These are phyloP conservation scores for Ophiostoma fasciatum DNA, from an alignment of 2,329 filamentous ascomycete genomes.

Conservation along the genomic window DNA sequence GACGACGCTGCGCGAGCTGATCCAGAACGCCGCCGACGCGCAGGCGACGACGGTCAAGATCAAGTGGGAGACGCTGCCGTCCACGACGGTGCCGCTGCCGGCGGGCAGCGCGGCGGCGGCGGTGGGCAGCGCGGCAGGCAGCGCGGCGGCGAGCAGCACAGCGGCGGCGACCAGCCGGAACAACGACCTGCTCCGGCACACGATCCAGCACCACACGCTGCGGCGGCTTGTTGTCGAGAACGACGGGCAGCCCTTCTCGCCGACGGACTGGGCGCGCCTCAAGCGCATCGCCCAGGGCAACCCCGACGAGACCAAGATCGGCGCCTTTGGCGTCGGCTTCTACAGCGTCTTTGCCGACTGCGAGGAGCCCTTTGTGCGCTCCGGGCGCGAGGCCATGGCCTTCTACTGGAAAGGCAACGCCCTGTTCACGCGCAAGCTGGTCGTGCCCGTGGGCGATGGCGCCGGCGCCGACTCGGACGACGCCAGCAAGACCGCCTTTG, in stretches of 20 bases:
- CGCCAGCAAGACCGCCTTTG: conserved; percentile 64
- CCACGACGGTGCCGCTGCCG: conserved; percentile 58
- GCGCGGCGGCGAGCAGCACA: not conserved
- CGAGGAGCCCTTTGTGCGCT: conserved; percentile 93
- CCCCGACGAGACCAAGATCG: conserved; percentile 97
- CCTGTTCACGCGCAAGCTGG: conserved; percentile 77
- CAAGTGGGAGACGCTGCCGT: conserved; percentile 83
- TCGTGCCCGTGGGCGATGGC: too few species aligned
- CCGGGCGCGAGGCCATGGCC: conserved; percentile 83
- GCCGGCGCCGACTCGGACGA: too few species aligned
- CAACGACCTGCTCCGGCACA: conserved; percentile 66
- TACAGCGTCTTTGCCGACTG: conserved; percentile 98
- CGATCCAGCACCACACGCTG: conserved; percentile 71
- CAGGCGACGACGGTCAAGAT: conserved; percentile 80
- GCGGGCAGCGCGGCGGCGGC: conserved; percentile 27
- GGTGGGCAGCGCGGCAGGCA: not conserved
- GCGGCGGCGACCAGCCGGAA: conserved; percentile 26
- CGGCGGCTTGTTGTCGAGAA: conserved; percentile 83
- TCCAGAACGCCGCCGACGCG: conserved; percentile 97
- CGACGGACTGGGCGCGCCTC: conserved; percentile 82
- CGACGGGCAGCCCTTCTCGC: conserved; percentile 73
- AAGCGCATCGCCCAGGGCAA: conserved; percentile 99
- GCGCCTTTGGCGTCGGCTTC: conserved; percentile 95
- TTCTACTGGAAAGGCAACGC: conserved; percentile 99
- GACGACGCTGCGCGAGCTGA: conserved; percentile 77